Percentiles rank a stretch among this genome's conserved stretches.
Evolutionary conservation across 1,284 basidiomycete genomes (phyloP).

Genomic region (Leucoagaricus sp.): DNA sequence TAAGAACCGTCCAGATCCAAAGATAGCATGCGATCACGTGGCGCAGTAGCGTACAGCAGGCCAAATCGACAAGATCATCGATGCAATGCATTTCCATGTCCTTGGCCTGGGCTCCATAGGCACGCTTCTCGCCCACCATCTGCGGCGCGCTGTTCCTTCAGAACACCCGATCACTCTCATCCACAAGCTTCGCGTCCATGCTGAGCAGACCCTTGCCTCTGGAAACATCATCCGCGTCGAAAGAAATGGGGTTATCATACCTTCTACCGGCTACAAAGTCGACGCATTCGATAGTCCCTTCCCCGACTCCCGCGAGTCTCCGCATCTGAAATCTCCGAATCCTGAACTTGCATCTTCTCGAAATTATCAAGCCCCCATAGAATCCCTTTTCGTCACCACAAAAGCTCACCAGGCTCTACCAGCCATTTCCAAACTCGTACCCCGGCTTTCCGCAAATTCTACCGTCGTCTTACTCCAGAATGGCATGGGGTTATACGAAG

Average conservation of each 20-base stretch:
- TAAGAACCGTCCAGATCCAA: no score
- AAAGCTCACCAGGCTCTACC: conserved; percentile 72
- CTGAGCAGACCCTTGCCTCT: conserved; percentile 29
- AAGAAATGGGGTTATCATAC: conserved; percentile 42
- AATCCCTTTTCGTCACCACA: conserved; percentile 81
- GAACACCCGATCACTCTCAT: conserved; percentile 67
- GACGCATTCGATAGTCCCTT: conserved; percentile 42
- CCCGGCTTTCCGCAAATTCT: conserved; percentile 65
- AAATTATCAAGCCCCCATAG: conserved; percentile 28
- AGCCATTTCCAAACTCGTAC: conserved; percentile 62
- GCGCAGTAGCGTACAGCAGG: neutral
- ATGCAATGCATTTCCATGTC: conserved; percentile 69
- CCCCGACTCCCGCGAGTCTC: conserved; percentile 6
- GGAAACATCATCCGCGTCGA: conserved; percentile 48
- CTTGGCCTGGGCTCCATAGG: conserved; percentile 83
- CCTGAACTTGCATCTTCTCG: conserved; percentile 1
- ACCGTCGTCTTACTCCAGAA: conserved; percentile 93
- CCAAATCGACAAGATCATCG: neutral
- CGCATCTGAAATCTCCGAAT: neutral
- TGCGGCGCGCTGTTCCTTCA: conserved; percentile 60
- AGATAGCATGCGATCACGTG: neutral
- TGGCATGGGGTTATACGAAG: conserved; percentile 89
- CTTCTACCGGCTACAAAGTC: conserved; percentile 44
- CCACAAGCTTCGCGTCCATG: conserved; percentile 47
- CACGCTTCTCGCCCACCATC: conserved; percentile 76